Percentiles rank a stretch among this genome's conserved stretches.
phyloP scores from a whole-genome alignment of 805 yeast species.

The Lipomyces starkeyi region DNA sequence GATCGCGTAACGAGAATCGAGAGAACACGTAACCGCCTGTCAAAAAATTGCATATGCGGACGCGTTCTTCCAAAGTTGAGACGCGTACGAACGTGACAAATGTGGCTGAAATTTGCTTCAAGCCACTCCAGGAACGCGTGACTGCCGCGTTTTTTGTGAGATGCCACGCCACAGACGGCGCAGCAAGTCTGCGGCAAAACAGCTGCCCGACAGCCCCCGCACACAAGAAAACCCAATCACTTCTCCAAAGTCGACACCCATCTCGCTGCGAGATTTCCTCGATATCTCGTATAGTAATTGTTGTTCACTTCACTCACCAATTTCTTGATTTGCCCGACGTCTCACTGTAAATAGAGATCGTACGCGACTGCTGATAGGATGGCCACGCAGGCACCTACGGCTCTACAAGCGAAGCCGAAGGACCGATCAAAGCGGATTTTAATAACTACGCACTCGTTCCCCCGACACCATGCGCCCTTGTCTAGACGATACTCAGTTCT shows the following conservation, averaged over 20 bases:
- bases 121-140: not conserved
- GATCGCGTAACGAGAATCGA: too few relatives aligned
- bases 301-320: not conserved
- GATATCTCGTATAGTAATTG: not conserved
- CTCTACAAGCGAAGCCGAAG: not conserved
- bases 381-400: not conserved
- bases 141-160: not conserved
- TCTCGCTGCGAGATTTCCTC: too few relatives aligned
- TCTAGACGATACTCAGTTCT: slow-evolving; percentile 25
- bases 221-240: too few relatives aligned
- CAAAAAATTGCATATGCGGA: too few relatives aligned
- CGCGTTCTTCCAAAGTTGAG: not conserved
- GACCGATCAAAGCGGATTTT: slow-evolving; percentile 26
- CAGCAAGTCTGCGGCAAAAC: not conserved
- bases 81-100: not conserved
- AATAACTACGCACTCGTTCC: slow-evolving; percentile 29
- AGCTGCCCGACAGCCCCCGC: too few relatives aligned
- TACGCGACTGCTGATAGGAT: not conserved
- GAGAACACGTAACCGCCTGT: too few relatives aligned
- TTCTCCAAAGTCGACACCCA: too few relatives aligned
- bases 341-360: not conserved
- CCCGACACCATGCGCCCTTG: slow-evolving; percentile 29
- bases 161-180: not conserved
- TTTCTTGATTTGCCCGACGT: not conserved
- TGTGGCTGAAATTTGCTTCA: not conserved